A percentile compares a stretch with the other conserved stretches of the same genome.
Evolutionary conservation across 305 asterid genomes (phyloP).

Genomic region (Fraxinus nigra): DNA sequence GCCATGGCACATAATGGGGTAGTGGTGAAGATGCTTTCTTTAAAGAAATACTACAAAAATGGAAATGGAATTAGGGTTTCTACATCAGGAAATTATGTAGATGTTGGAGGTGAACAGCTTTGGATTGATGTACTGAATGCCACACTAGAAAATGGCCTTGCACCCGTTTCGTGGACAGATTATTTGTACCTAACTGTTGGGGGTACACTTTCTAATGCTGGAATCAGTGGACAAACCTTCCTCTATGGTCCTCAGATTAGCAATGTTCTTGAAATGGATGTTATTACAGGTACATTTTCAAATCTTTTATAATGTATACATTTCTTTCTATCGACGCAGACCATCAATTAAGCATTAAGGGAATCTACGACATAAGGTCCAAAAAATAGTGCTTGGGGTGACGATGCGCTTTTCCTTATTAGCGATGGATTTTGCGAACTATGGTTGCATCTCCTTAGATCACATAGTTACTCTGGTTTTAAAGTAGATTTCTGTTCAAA

Average conservation of each 20-base stretch:
- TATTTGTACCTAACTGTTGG: conserved; percentile 64
- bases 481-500: background rate
- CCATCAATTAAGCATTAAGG: background rate
- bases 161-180: conserved; percentile 78
- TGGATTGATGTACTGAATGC: conserved; percentile 53
- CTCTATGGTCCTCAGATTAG: conserved; percentile 64
- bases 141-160: conserved; percentile 43
- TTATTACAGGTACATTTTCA: conserved; percentile 42
- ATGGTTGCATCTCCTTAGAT: background rate
- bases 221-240: conserved; percentile 72
- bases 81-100: conserved; percentile 46
- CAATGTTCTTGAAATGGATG: conserved; percentile 32
- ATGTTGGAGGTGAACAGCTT: conserved; percentile 59
- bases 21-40: conserved; percentile 47
- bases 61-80: conserved; percentile 36
- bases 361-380: background rate
- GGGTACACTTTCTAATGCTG: conserved; percentile 69
- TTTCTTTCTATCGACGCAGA: background rate
- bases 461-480: background rate
- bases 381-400: background rate
- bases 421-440: too few relatives aligned
- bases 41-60: background rate
- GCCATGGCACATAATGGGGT: conserved; percentile 51
- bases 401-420: background rate
- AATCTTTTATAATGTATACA: too few relatives aligned